phyloP scores from a whole-genome alignment of 139 green algal species.

The Chlamydomonas schloesseri region DNA sequence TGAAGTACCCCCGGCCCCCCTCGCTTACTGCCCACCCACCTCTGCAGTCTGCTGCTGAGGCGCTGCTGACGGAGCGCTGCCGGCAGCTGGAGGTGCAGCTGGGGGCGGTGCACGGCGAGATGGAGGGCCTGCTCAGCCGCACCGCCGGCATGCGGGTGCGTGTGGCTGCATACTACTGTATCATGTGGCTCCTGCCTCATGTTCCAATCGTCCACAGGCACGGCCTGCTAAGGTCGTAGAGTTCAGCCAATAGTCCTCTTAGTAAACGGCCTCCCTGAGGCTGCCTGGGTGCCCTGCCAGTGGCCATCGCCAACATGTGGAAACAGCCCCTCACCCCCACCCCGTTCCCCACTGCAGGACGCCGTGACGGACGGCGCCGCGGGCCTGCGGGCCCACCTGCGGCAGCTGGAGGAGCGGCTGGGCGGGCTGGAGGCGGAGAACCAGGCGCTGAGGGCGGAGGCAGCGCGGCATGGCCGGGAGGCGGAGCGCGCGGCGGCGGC shows the following conservation, averaged over 20 bases:
- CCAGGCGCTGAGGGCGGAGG: neutral
- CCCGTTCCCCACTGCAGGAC: neutral
- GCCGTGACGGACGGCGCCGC: slow-evolving; percentile 1
- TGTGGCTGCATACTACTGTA: too few species aligned
- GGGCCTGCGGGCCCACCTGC: neutral
- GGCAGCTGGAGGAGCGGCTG: neutral
- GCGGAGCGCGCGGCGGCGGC: too few species aligned
- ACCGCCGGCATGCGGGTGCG: neutral
- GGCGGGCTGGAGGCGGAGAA: neutral
- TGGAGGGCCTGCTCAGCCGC: slow-evolving; percentile 3
- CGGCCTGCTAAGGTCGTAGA: too few species aligned
- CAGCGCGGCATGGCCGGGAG: too few species aligned
- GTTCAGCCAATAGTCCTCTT: too few species aligned
- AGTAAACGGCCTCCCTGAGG: too few species aligned
- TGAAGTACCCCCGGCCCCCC: neutral
- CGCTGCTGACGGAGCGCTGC: neutral
- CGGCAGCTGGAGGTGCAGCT: slow-evolving; percentile 19
- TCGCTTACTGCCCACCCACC: too few species aligned
- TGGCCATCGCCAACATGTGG: too few species aligned
- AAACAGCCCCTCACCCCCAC: too few species aligned
- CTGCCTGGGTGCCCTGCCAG: too few species aligned
- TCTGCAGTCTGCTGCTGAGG: neutral
- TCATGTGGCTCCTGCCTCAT: too few species aligned
- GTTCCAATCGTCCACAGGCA: too few species aligned
- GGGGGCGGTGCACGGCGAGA: slow-evolving; percentile 10